phyloP scores from a whole-genome alignment of 768 basidiomycete species.

The Lanmaoa rubissima region DNA sequence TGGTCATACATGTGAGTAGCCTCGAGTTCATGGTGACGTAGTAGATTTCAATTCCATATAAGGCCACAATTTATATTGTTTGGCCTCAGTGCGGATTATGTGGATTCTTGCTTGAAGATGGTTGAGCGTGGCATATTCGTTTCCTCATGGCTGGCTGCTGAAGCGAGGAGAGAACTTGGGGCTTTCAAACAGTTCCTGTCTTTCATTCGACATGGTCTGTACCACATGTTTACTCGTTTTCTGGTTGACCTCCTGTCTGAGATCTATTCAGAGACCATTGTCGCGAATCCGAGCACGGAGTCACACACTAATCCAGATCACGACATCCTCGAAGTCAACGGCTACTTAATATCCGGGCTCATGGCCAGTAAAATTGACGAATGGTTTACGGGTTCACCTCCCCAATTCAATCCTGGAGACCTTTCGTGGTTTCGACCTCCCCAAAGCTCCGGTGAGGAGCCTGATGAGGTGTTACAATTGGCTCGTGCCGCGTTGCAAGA shows the following conservation, averaged over 20 bases:
- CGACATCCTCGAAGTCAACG: conserved; percentile 78
- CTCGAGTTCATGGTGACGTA: conserved; percentile 9
- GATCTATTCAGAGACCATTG: conserved; percentile 42
- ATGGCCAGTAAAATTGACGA: conserved; percentile 67
- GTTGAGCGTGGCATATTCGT: conserved; percentile 58
- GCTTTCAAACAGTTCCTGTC: conserved; percentile 78
- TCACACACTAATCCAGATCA: conserved; percentile 48
- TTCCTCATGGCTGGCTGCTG: conserved; percentile 64
- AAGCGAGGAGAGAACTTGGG: conserved; percentile 63
- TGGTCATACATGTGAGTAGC: conserved; percentile 69
- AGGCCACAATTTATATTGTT: conserved; percentile 62
- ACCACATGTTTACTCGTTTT: conserved; percentile 6
- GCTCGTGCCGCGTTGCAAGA: conserved; percentile 50
- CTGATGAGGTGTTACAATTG: conserved; percentile 43
- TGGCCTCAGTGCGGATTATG: conserved; percentile 48
- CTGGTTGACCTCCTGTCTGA: conserved; percentile 14
- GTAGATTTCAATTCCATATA: conserved; percentile 13
- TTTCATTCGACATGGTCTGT: conserved; percentile 74
- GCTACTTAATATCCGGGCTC: conserved; percentile 73
- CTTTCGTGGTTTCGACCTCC: conserved; percentile 25
- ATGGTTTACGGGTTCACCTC: conserved; percentile 69
- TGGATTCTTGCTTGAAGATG: conserved; percentile 52
- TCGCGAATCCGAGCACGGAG: conserved; percentile 53
- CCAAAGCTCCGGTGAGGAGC: conserved; percentile 20
- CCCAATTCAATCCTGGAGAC: conserved; percentile 35